Evolutionary conservation across 345 rosid genomes (phyloP).

Genomic region (Salix purpurea): DNA sequence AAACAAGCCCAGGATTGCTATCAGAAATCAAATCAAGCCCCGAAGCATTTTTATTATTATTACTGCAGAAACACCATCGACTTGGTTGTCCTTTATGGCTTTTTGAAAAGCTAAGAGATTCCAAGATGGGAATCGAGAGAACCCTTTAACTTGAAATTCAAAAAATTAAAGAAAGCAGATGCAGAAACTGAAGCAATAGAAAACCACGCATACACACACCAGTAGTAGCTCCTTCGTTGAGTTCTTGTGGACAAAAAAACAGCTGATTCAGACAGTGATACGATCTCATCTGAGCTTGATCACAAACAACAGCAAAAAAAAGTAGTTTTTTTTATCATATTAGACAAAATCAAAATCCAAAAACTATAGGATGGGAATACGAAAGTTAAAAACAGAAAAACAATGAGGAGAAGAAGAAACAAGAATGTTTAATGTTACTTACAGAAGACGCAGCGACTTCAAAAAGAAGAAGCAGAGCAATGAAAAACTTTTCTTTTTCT

Average conservation of each 20-base stretch:
- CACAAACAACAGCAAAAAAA: constrained; percentile 11
- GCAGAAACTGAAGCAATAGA: constrained; percentile 18
- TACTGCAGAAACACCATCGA: background rate
- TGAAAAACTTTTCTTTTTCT: constrained; percentile 7
- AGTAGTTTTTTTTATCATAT: background rate
- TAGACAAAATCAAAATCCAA: background rate
- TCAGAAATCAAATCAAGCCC: constrained; percentile 12
- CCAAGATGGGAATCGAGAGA: constrained; percentile 6
- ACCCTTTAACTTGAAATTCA: constrained; percentile 24
- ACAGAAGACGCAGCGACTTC: constrained; percentile 11
- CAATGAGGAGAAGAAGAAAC: background rate
- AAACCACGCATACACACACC: constrained; percentile 6
- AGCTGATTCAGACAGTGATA: constrained; percentile 15
- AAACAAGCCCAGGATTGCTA: constrained; percentile 6
- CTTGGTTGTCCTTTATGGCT: background rate
- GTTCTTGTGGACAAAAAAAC: background rate
- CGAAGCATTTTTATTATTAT: background rate
- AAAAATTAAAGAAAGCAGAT: constrained; percentile 13
- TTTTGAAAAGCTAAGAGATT: background rate
- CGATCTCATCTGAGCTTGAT: constrained; percentile 27
- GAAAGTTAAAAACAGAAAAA: background rate
- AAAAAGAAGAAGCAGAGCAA: constrained; percentile 11
- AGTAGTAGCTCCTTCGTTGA: constrained; percentile 16
- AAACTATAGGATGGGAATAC: background rate
- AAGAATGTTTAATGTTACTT: constrained; percentile 12